A percentile compares a stretch with the other conserved stretches of the same genome.
Conservation (phyloP, 2,329 filamentous ascomycete genomes). For the Fusarium buxicola region DNA sequence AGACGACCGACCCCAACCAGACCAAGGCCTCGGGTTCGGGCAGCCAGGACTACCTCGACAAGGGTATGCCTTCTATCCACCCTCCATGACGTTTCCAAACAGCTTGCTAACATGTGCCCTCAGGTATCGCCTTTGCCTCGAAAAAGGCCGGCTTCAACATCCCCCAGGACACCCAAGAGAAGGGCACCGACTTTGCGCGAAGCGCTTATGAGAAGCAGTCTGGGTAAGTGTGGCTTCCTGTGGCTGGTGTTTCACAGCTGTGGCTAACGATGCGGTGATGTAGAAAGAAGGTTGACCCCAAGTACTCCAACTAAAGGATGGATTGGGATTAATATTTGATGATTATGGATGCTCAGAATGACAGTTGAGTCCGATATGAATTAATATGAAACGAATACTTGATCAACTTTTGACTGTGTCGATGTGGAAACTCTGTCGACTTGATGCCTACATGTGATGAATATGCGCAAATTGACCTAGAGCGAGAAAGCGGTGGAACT, state of each 20-base stretch:
- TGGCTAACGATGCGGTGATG: constrained; percentile 12
- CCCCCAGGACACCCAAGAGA: constrained; percentile 51
- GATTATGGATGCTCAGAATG: constrained; percentile 19
- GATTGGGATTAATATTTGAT: constrained; percentile 15
- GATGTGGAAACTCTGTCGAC: not conserved
- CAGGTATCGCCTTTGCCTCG: constrained; percentile 48
- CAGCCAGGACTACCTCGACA: constrained; percentile 53
- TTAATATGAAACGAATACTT: constrained; percentile 28
- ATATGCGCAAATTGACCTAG: no score
- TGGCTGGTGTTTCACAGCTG: not conserved
- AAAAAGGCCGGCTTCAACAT: constrained; percentile 53
- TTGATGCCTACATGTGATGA: no score
- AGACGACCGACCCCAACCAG: constrained; percentile 25
- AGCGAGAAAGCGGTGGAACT: no score
- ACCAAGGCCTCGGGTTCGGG: constrained; percentile 6
- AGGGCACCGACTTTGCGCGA: constrained; percentile 54
- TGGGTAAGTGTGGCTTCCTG: constrained; percentile 47
- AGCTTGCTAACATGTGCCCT: not conserved
- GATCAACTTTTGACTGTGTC: not conserved
- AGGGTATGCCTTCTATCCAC: constrained; percentile 45
- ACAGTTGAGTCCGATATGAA: constrained; percentile 32
- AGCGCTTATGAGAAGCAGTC: constrained; percentile 51
- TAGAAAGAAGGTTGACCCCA: constrained; percentile 43
- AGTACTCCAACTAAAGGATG: constrained; percentile 51
- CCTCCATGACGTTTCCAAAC: not conserved